A percentile compares a stretch with the other conserved stretches of the same genome.
Evolutionary conservation across 2,329 filamentous ascomycete species (phyloP).

Genomic region (Pezicula neosporulosa): DNA sequence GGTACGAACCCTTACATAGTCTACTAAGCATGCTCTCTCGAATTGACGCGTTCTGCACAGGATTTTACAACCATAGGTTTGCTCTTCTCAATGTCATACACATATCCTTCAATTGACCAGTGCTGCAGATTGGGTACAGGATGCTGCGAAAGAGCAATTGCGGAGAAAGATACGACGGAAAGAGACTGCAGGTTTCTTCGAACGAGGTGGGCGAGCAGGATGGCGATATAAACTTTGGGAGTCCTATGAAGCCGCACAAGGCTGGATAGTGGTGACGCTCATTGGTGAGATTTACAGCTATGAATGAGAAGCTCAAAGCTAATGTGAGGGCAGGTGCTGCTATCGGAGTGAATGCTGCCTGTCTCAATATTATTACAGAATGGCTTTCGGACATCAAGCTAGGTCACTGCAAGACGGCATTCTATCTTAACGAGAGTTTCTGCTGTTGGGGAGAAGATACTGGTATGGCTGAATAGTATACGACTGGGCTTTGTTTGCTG

Average conservation of each 20-base stretch:
- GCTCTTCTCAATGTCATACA: slow-evolving; percentile 1
- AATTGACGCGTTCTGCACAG: slow-evolving; percentile 28
- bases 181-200: slow-evolving; percentile 68
- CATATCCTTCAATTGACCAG: slow-evolving; percentile 29
- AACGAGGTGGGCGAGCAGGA: slow-evolving; percentile 59
- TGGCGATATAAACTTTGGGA: slow-evolving; percentile 82
- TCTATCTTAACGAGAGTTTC: slow-evolving; percentile 96
- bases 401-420: slow-evolving; percentile 92
- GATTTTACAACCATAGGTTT: slow-evolving; percentile 93
- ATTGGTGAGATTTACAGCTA: slow-evolving; percentile 48
- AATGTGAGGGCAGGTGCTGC: slow-evolving; percentile 54
- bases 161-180: slow-evolving; percentile 73
- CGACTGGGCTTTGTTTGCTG: slow-evolving; percentile 11
- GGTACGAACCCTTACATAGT: slow-evolving; percentile 35
- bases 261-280: slow-evolving; percentile 95
- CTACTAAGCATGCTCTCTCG: neutral
- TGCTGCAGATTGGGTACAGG: slow-evolving; percentile 87
- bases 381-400: slow-evolving; percentile 96
- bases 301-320: slow-evolving; percentile 5
- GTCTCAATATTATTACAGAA: slow-evolving; percentile 93
- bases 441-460: slow-evolving; percentile 96
- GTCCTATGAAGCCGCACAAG: slow-evolving; percentile 93
- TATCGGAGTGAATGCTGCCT: slow-evolving; percentile 89
- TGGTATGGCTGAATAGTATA: slow-evolving; percentile 42
- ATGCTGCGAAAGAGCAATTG: slow-evolving; percentile 86